phyloP scores from a whole-genome alignment of 768 basidiomycete species.

The Amanita phalloides region DNA sequence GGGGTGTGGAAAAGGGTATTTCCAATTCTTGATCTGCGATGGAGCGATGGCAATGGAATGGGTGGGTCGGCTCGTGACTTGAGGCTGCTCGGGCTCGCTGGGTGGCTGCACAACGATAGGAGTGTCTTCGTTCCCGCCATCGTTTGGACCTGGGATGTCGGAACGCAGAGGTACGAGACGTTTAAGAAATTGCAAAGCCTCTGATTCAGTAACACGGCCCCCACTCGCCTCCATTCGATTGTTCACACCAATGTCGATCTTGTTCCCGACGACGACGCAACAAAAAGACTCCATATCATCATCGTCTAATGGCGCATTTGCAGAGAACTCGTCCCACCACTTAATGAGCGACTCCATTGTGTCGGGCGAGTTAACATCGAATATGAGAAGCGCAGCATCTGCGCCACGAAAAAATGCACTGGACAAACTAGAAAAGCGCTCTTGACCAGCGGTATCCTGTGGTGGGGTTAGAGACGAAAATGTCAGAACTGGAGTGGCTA shows the following conservation, averaged over 20 bases:
- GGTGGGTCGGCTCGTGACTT: background rate
- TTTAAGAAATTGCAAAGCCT: constrained; percentile 38
- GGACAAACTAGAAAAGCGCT: constrained; percentile 76
- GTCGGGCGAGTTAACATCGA: constrained; percentile 61
- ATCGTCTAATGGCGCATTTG: constrained; percentile 54
- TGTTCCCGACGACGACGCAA: constrained; percentile 72
- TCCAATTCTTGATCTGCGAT: constrained; percentile 1
- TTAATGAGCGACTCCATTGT: constrained; percentile 47
- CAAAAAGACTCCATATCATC: constrained; percentile 56
- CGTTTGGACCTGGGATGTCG: background rate
- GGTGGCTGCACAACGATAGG: background rate
- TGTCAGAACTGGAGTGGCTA: background rate
- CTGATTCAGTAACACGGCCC: constrained; percentile 21
- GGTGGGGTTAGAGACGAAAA: background rate
- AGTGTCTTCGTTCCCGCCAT: too few species aligned
- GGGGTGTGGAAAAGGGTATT: constrained; percentile 24
- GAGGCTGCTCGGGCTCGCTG: background rate
- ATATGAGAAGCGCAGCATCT: constrained; percentile 74
- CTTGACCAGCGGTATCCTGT: constrained; percentile 82
- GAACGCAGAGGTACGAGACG: constrained; percentile 14
- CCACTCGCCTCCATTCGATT: background rate
- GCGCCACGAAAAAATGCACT: constrained; percentile 80
- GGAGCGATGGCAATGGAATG: background rate
- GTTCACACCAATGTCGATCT: constrained; percentile 42
- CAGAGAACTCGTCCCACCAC: constrained; percentile 77